phyloP scores from a whole-genome alignment of 73 alveolate species.

The Paraurostyla sp. region DNA sequence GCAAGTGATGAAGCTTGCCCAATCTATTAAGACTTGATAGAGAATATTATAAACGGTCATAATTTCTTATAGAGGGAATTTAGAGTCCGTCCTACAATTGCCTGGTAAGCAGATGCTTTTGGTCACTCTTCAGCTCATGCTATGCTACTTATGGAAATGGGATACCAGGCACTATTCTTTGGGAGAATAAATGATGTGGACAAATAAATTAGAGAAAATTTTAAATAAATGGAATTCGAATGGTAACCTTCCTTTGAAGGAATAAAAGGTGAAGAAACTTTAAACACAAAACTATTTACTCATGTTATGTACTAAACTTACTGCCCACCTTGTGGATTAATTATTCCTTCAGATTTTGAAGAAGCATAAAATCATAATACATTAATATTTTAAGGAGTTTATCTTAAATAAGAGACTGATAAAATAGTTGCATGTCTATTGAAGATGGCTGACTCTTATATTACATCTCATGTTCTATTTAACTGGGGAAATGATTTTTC shows the following conservation, averaged over 20 bases:
- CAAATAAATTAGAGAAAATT: constrained; percentile 3
- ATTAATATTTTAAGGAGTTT: too few species aligned
- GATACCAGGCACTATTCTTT: constrained; percentile 44
- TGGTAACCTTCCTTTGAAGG: constrained; percentile 38
- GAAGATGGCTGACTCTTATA: too few species aligned
- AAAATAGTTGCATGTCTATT: too few species aligned
- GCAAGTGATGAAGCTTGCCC: constrained; percentile 94
- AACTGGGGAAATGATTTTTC: too few species aligned
- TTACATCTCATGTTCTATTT: too few species aligned
- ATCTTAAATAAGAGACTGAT: too few species aligned
- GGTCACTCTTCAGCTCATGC: constrained; percentile 12
- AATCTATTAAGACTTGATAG: background rate
- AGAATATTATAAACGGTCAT: constrained; percentile 35
- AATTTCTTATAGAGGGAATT: constrained; percentile 51
- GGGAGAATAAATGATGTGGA: constrained; percentile 51
- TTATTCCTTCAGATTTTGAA: too few species aligned
- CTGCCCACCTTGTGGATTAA: background rate
- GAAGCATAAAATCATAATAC: too few species aligned
- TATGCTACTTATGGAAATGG: constrained; percentile 29
- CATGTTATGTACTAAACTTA: background rate
- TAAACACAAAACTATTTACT: background rate
- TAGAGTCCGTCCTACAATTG: constrained; percentile 58
- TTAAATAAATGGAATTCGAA: constrained; percentile 44
- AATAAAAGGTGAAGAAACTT: background rate
- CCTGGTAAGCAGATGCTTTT: constrained; percentile 29